Base-by-base conservation (phyloP, 805 yeast genomes). In the Zygosaccharomyces pseudorouxii region DNA sequence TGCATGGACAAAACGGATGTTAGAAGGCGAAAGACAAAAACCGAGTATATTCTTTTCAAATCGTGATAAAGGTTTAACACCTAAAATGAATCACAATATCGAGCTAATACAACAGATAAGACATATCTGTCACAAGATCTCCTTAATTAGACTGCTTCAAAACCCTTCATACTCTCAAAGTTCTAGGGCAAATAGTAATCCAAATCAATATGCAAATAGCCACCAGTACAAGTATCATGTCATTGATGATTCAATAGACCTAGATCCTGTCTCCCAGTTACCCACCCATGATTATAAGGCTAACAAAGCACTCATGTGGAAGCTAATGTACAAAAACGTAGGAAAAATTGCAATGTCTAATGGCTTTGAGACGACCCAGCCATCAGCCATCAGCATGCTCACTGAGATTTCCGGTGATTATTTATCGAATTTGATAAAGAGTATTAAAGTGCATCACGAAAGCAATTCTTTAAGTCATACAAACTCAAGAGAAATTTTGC, bases 81-180 rank as follows among this genome's bases (percentile, higher is more conserved):
- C 76, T 12, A 70, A 80, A 7, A 70, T 87, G 48, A 74, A 78
- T 56, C 75, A 76, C 18, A 93, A 90, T 57, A 82, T 93, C 38
- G 70, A 74, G 1, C 78, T 84, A 54, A 87, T 93, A 75, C 97
- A 92, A 69, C 89, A 89, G 56, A 86, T 93, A 30, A 73, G 99
- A 49, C 86, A 83, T 54, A 75, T 88, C 3, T 90, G 97, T 63
- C 86, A 89, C 69, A 90, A 90, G 64, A 87, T 93, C 18, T 82
- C 92, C 4, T 71, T 89, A 42, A 87, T 93, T 50, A 75, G 96
- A 55, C 90, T 90, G 61, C 84, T 93, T 84, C 98, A 93, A 67
- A 65, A 50, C 30, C 60, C 68, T 8, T 36, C 53, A 14, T 57
- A 52, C 22, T 28, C 55, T 14, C 63, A 59, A 39, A 54, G 30